phyloP scores from a whole-genome alignment of 768 basidiomycete species.

The Phaeotremella skinneri region DNA sequence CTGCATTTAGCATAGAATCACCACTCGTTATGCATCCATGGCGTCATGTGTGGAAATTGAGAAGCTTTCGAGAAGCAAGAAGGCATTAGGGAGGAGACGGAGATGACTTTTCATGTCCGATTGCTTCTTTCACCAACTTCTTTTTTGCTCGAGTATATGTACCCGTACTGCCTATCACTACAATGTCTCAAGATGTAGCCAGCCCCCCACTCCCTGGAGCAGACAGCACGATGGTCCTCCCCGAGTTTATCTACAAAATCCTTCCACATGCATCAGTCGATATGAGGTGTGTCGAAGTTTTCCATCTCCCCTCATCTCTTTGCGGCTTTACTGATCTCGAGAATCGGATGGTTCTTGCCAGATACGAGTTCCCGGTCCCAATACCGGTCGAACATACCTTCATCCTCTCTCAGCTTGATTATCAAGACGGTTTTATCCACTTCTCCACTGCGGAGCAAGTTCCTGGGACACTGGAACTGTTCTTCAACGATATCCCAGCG shows the following conservation, averaged over 20 bases:
- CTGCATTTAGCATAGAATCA: background rate
- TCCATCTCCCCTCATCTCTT: too few relatives aligned
- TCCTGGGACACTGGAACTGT: conserved; percentile 53
- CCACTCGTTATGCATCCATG: background rate
- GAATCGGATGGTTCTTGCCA: conserved; percentile 5
- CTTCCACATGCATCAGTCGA: conserved; percentile 48
- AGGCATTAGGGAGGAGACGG: background rate
- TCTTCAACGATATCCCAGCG: conserved; percentile 51
- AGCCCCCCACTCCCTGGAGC: too few relatives aligned
- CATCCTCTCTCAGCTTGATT: conserved; percentile 54
- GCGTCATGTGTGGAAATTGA: too few relatives aligned
- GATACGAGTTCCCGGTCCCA: conserved; percentile 47
- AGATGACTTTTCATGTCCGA: background rate
- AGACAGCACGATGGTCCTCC: conserved; percentile 25
- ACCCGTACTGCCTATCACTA: too few relatives aligned
- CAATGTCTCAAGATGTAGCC: too few relatives aligned
- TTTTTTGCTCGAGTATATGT: too few relatives aligned
- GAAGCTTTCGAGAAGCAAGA: too few relatives aligned
- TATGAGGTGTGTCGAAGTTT: conserved; percentile 14
- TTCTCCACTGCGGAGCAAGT: conserved; percentile 54
- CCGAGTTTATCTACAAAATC: conserved; percentile 54
- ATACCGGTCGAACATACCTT: conserved; percentile 52
- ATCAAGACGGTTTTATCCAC: conserved; percentile 57
- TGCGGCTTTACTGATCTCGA: too few relatives aligned
- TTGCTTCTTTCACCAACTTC: too few relatives aligned